These are phyloP conservation scores for Cladophialophora chaetospira DNA, from an alignment of 2,329 filamentous ascomycete genomes.

Conservation along the genomic window DNA sequence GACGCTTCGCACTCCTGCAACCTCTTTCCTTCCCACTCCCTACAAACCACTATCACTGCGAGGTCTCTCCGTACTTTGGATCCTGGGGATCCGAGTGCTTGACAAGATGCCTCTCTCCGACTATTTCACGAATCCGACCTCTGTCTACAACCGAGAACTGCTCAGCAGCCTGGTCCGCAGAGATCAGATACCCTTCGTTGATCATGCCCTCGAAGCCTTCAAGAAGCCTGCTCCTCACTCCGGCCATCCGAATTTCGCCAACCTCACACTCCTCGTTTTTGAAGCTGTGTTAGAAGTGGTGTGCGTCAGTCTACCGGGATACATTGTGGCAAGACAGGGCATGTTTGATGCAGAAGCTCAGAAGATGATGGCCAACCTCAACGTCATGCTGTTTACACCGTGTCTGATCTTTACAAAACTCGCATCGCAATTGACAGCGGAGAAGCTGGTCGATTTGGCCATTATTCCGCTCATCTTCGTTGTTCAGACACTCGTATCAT, in stretches of 20 bases:
- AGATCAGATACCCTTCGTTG: slow-evolving; percentile 27
- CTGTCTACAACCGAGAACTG: slow-evolving; percentile 26
- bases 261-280: slow-evolving; percentile 81
- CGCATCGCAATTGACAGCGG: slow-evolving; percentile 87
- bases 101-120: slow-evolving; percentile 30
- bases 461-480: slow-evolving; percentile 95
- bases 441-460: slow-evolving; percentile 84
- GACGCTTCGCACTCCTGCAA: too few species aligned
- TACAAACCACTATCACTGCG: too few species aligned
- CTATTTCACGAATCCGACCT: slow-evolving; percentile 29
- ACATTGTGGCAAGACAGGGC: slow-evolving; percentile 84
- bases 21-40: too few species aligned
- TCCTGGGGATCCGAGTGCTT: neutral
- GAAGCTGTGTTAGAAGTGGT: slow-evolving; percentile 94
- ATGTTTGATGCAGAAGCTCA: slow-evolving; percentile 96
- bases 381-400: slow-evolving; percentile 93
- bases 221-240: slow-evolving; percentile 34
- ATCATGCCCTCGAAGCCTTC: slow-evolving; percentile 15
- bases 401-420: slow-evolving; percentile 98
- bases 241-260: slow-evolving; percentile 52
- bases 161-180: slow-evolving; percentile 20
- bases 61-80: neutral
- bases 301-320: slow-evolving; percentile 90
- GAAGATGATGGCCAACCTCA: slow-evolving; percentile 94
- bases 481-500: slow-evolving; percentile 85